These are phyloP conservation scores for Reticulascus tulasneorum DNA, from an alignment of 2,329 filamentous ascomycete genomes.

Conservation along the genomic window DNA sequence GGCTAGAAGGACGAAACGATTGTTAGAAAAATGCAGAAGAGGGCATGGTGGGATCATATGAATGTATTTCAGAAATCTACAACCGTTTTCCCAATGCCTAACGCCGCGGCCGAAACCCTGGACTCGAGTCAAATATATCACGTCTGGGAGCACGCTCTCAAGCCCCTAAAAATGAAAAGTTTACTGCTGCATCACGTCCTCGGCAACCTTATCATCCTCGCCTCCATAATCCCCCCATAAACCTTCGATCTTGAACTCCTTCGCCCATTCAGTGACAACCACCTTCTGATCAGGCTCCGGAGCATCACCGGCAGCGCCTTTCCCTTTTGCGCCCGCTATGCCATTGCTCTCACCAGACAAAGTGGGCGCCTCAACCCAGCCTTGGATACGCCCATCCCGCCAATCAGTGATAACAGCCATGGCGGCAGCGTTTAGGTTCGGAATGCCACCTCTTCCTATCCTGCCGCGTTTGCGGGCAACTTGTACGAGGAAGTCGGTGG, in stretches of 20 bases:
- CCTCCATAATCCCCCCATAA: slow-evolving; percentile 70
- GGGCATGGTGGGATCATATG: too few relatives aligned
- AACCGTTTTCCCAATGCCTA: too few relatives aligned
- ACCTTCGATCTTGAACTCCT: slow-evolving; percentile 92
- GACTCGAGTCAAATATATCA: too few relatives aligned
- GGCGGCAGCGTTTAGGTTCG: slow-evolving; percentile 82
- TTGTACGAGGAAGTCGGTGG: slow-evolving; percentile 88
- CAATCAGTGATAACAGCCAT: slow-evolving; percentile 96
- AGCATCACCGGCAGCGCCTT: slow-evolving; percentile 33
- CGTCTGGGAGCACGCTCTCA: too few relatives aligned
- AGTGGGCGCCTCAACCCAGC: slow-evolving; percentile 77
- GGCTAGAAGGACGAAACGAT: too few relatives aligned
- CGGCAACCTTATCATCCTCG: slow-evolving; percentile 23
- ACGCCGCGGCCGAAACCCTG: too few relatives aligned
- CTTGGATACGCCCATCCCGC: slow-evolving; percentile 91
- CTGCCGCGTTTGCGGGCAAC: slow-evolving; percentile 90
- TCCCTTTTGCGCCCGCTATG: too few relatives aligned
- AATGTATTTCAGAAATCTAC: too few relatives aligned
- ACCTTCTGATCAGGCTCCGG: slow-evolving; percentile 67
- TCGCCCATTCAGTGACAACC: slow-evolving; percentile 88
- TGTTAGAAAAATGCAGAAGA: too few relatives aligned
- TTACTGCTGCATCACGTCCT: slow-evolving; percentile 51
- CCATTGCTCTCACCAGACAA: slow-evolving; percentile 47
- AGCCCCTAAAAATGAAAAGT: slow-evolving; percentile 2
- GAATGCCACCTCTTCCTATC: slow-evolving; percentile 82